Percentiles rank a stretch among this genome's conserved stretches.
phyloP scores from a whole-genome alignment of 2,329 filamentous ascomycete genomes.

The Epichloe scottii region DNA sequence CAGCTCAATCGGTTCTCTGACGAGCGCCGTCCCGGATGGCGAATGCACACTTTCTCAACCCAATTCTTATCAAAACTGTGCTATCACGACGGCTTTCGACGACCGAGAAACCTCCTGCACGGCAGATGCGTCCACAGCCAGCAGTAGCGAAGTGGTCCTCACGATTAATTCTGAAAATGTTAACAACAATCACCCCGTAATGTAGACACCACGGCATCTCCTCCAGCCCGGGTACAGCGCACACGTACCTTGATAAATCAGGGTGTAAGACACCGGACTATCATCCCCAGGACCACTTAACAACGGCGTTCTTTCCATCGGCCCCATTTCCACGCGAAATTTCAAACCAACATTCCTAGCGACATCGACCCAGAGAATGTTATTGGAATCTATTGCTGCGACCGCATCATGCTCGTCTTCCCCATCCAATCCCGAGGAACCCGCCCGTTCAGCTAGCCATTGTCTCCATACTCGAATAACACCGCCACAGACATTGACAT shows the following conservation, averaged over 20 bases:
- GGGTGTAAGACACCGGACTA: conserved; percentile 52
- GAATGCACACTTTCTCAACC: not conserved
- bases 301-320: conserved; percentile 35
- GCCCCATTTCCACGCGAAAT: conserved; percentile 40
- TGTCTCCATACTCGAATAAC: conserved; percentile 59
- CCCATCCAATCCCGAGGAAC: not conserved
- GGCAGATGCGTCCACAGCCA: conserved; percentile 53
- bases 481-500: conserved; percentile 53
- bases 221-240: too few species aligned
- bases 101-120: conserved; percentile 45
- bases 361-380: conserved; percentile 57
- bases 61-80: conserved; percentile 12
- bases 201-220: too few species aligned
- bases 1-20: too few species aligned
- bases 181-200: too few species aligned
- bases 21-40: too few species aligned
- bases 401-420: not conserved
- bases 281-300: conserved; percentile 49
- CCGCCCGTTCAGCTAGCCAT: conserved; percentile 46
- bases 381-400: conserved; percentile 4
- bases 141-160: conserved; percentile 47
- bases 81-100: conserved; percentile 57
- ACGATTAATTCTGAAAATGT: conserved; percentile 48
- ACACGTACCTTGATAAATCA: conserved; percentile 58
- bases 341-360: conserved; percentile 53